Evolutionary conservation across 2,329 filamentous ascomycete genomes (phyloP), one percentile per base, ranked within the genome.

Genomic region (Fusarium zealandicum): DNA sequence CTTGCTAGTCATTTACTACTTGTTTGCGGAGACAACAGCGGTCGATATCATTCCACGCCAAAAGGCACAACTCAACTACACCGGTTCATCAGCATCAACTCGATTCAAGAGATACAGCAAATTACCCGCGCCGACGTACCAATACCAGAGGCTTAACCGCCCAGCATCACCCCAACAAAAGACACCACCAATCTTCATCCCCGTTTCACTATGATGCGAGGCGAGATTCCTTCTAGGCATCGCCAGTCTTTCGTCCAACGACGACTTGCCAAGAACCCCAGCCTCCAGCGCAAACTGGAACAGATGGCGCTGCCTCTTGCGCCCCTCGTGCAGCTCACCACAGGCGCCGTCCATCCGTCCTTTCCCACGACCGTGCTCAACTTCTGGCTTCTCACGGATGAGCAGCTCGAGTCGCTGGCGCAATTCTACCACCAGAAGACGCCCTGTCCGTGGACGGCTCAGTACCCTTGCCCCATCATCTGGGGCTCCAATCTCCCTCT

Each of bases 381-480:
- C 69, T 90, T 89, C 74, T 90, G 88, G 81, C 84, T 92, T 27
- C 81, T 92, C 31, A 92, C 87, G 13, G 86, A 90, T 70, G 74
- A 74, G 25, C 80, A 92, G 73, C 84, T 91, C 48, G 89, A 92
- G 74, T 76, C 77, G 47, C 80, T 92, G 33, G 89, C 89, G 3
- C 76, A 81, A 61, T 90, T 89, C 74, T 92, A 92, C 76, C 87
- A 90, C 75, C 89, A 92, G 75, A 80, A 80, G 52, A 83, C 80
- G 1, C 84, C 83, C 1, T 76, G 76, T 53, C 68, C 70, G n/a
- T 84, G 78, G 76, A 81, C 81, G 3, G 61, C 70, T 42, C 77
- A 82, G 55, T 92, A 92, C 70, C 89, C 89, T 0, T 85, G 84
- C 61, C 85, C 83, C n/a, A 82, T 92, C 68, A 72, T 77, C 46